Evolutionary conservation across 495 filamentous ascomycete species (phyloP), one percentile per base, ranked within the genome.

Genomic region (Aspergillus sclerotioniger): DNA sequence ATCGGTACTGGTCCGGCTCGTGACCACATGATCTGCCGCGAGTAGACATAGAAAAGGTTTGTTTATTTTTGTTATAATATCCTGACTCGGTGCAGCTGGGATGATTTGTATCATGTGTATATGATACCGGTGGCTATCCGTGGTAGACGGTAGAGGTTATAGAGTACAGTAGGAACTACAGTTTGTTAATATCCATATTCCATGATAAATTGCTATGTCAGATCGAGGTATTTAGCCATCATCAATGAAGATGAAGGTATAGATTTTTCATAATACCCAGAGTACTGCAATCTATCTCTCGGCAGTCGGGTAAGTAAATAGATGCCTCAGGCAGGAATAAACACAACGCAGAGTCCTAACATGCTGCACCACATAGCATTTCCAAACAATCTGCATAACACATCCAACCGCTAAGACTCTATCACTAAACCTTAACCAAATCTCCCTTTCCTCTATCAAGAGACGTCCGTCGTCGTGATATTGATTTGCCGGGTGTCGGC

Each of bases 1-100:
- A 87, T 95, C 65, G 91, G 91, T 12, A 90, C 88, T 16, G 92
- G 91, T 8, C 90, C 87, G 41, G 81, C 77, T 29, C 74, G 90
- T 41, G 87, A 92, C 51, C 76, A 85, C 65, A 85, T 86, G 81
- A 84, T 87, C 66, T 67, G 74, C 48, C 78, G 82, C 64, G 78
- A 78, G 57, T 73, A 41, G 37, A 41, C 10, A 15, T 41, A 41
- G 6, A 31, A n/a, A 31, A 16, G 52, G 41, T 45, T 31, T 54
- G 17, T 53, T 20, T 19, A 41, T 48, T 47, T 45, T 28, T 54
- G 28, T 8, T 53, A 41, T 41, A 54, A 31, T 41, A 29, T 47
- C 44, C 32, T 51, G 51, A 60, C 35, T 8, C n/a, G 45, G 56
- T 59, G 37, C 52, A 10, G 45, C 37, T 6, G 37, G 37, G 5